Conservation (phyloP, 2,329 filamentous ascomycete species). For the Botrytis galanthina region DNA sequence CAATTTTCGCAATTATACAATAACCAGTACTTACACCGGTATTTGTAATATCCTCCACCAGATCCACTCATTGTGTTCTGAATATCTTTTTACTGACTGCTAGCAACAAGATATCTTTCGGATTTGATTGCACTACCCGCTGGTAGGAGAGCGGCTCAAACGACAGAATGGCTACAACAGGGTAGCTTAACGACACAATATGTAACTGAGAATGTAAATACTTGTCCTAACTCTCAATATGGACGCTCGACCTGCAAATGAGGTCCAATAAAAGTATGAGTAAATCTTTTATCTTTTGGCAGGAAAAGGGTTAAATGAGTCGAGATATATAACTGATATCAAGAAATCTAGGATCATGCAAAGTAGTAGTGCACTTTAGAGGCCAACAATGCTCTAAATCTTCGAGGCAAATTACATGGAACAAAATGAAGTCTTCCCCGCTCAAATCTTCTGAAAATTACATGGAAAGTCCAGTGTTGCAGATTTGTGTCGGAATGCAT, state of each 20-base stretch:
- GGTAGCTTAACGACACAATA: background rate
- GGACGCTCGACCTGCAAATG: background rate
- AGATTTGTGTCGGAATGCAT: background rate
- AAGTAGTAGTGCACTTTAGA: background rate
- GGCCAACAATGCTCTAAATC: background rate
- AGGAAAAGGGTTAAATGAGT: background rate
- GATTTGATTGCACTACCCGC: background rate
- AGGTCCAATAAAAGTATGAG: background rate
- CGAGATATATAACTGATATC: background rate
- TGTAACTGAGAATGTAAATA: background rate
- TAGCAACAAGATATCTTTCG: constrained; percentile 35
- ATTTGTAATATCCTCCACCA: constrained; percentile 46
- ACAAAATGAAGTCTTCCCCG: background rate
- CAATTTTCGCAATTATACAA: constrained; percentile 53
- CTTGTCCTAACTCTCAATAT: background rate
- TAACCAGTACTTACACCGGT: constrained; percentile 55
- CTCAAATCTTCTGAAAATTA: background rate
- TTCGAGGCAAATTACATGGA: background rate
- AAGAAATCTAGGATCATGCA: background rate
- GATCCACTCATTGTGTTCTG: constrained; percentile 34
- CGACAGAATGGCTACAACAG: background rate
- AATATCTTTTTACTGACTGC: constrained; percentile 34
- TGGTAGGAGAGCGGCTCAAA: constrained; percentile 2
- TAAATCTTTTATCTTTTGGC: background rate
- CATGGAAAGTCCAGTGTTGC: background rate